phyloP scores from a whole-genome alignment of 495 filamentous ascomycete species.

The Melanomma pulvis-pyrius region DNA sequence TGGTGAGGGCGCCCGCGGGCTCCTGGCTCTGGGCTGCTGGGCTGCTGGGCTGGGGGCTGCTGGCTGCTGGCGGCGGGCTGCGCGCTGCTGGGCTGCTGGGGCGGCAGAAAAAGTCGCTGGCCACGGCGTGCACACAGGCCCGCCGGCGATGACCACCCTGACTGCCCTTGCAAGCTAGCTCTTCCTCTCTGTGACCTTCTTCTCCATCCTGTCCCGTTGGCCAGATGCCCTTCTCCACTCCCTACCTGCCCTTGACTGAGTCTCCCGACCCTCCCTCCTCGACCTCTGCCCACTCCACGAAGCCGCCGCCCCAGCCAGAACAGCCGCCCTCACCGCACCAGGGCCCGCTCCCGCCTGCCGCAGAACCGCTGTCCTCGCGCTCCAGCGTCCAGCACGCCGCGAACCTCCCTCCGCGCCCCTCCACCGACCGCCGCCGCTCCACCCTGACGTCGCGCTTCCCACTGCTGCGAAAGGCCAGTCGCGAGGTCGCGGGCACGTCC shows the following conservation, averaged over 20 bases:
- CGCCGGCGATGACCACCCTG: neutral
- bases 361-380: neutral
- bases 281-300: neutral
- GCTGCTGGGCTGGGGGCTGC: no score
- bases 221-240: conserved; percentile 33
- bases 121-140: neutral
- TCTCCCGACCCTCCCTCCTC: neutral
- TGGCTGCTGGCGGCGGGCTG: no score
- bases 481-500: conserved; percentile 12
- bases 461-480: conserved; percentile 31
- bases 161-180: conserved; percentile 5
- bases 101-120: neutral
- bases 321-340: no score
- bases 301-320: neutral
- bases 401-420: neutral
- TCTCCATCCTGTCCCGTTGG: conserved; percentile 23
- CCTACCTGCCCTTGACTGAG: conserved; percentile 23
- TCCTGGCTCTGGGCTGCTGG: no score
- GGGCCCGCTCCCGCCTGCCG: neutral
- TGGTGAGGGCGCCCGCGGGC: neutral
- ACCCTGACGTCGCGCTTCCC: conserved; percentile 30
- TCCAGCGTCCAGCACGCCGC: neutral
- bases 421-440: conserved; percentile 14
- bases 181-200: conserved; percentile 19
- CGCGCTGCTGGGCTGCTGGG: no score